Evolutionary conservation across 306 rosid species (phyloP).

Genomic region (Sindora glabra): DNA sequence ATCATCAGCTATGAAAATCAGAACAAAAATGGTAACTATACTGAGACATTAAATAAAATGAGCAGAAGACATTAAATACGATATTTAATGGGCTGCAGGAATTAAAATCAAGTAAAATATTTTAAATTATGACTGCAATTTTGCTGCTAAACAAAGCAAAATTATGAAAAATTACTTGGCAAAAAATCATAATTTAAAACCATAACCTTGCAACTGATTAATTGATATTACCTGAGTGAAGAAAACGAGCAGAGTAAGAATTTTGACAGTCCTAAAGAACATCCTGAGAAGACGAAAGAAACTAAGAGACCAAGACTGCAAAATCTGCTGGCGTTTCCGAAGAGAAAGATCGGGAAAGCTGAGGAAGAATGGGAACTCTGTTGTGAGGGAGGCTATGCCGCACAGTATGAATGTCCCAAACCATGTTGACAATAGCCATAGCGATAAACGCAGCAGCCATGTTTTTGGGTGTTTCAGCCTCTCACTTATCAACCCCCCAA

Average conservation of each 20-base stretch:
- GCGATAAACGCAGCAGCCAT: conserved; percentile 22
- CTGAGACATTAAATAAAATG: too few relatives aligned
- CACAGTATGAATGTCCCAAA: conserved; percentile 43
- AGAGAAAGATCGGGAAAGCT: conserved; percentile 19
- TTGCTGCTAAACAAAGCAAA: too few relatives aligned
- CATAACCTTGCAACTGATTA: too few relatives aligned
- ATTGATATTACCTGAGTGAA: conserved; percentile 75
- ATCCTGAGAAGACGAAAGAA: conserved; percentile 31
- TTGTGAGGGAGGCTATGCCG: conserved; percentile 29
- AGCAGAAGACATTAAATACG: too few relatives aligned
- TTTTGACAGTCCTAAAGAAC: conserved; percentile 38
- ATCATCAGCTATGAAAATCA: too few relatives aligned
- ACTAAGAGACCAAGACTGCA: conserved; percentile 42
- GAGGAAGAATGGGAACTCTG: conserved; percentile 43
- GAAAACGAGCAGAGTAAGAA: conserved; percentile 46
- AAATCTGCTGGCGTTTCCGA: conserved; percentile 33
- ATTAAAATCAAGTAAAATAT: too few relatives aligned
- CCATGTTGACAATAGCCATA: conserved; percentile 59
- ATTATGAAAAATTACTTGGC: too few relatives aligned
- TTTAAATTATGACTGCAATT: too few relatives aligned
- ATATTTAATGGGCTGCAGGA: too few relatives aligned
- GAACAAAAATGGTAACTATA: too few relatives aligned
- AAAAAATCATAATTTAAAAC: too few relatives aligned
- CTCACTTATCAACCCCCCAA: conserved; percentile 37
- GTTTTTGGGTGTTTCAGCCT: conserved; percentile 48